phyloP scores from a whole-genome alignment of 2,329 filamentous ascomycete species.

The Phaeosphaeria sp. region DNA sequence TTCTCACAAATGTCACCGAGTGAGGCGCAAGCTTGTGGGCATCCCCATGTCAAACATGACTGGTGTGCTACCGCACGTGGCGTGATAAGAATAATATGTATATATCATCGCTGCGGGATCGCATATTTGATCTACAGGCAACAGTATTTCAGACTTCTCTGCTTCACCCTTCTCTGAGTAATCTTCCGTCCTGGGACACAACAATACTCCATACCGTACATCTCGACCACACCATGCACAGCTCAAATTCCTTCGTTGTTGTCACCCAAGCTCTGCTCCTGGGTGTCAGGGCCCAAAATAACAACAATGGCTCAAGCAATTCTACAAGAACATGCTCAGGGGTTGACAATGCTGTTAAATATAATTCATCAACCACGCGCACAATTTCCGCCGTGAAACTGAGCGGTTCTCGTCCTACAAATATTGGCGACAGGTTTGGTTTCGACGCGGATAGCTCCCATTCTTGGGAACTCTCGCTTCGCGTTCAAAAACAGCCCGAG shows the following conservation, averaged over 20 bases:
- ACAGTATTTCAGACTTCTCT: neutral
- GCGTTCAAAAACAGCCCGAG: neutral
- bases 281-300: neutral
- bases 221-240: neutral
- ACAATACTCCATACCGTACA: neutral
- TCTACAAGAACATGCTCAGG: neutral
- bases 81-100: neutral
- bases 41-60: neutral
- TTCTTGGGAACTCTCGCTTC: neutral
- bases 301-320: neutral
- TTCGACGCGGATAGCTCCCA: neutral
- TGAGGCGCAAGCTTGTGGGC: neutral
- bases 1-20: neutral
- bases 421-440: neutral
- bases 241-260: neutral
- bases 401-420: neutral
- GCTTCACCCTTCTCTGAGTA: neutral
- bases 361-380: neutral
- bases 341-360: neutral
- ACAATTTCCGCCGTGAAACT: neutral
- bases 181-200: neutral
- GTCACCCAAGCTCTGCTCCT: neutral
- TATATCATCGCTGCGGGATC: neutral
- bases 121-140: neutral
- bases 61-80: neutral